phyloP scores from a whole-genome alignment of 176 grass and related monocot species.

The Stipa capillata region DNA sequence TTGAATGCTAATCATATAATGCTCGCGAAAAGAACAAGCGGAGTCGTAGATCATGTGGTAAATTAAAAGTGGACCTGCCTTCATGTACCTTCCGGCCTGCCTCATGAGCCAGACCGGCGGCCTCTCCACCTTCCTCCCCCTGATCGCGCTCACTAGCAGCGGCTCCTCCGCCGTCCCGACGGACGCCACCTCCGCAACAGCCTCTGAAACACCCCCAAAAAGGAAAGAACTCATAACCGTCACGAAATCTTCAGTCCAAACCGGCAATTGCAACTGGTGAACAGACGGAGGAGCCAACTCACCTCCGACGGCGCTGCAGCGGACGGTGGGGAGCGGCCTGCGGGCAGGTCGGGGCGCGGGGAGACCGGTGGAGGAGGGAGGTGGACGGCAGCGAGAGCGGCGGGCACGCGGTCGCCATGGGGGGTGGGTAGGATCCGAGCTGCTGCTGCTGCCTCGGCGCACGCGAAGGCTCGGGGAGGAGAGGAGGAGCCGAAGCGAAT shows the following conservation, averaged over 20 bases:
- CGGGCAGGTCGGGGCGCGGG: neutral
- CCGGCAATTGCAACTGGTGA: neutral
- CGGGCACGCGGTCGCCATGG: constrained; percentile 57
- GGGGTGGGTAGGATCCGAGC: too few relatives aligned
- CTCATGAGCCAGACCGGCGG: constrained; percentile 98
- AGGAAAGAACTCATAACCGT: neutral
- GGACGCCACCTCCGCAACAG: constrained; percentile 35
- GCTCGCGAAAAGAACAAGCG: neutral
- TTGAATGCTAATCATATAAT: neutral
- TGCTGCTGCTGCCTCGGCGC: too few relatives aligned
- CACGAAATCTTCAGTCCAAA: neutral
- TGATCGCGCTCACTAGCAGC: constrained; percentile 77
- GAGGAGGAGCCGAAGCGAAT: neutral
- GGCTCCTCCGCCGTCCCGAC: constrained; percentile 56
- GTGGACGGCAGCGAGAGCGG: constrained; percentile 59
- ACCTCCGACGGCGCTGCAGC: constrained; percentile 83
- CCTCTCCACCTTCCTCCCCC: constrained; percentile 77
- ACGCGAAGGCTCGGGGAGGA: neutral
- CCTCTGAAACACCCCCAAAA: constrained; percentile 40
- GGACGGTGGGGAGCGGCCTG: constrained; percentile 24
- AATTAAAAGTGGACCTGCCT: constrained; percentile 59
- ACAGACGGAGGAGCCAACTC: neutral
- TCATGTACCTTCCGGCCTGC: constrained; percentile 99
- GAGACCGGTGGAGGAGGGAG: constrained; percentile 26
- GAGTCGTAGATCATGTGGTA: neutral